phyloP scores from a whole-genome alignment of 208 protist genomes.

The Porcisia deanei region DNA sequence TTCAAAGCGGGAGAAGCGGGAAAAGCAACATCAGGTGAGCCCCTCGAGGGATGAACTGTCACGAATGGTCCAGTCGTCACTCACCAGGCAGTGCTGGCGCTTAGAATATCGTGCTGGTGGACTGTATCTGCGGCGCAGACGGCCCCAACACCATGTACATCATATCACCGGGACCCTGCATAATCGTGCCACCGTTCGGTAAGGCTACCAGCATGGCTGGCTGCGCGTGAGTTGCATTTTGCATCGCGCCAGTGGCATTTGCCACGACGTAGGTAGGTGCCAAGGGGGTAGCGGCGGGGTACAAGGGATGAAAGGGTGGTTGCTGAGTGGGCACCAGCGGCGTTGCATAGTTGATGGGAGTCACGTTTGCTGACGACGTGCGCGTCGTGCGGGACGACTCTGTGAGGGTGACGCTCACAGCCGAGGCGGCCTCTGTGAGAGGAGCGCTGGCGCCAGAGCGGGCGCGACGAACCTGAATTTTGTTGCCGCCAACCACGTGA shows the following conservation, averaged over 20 bases:
- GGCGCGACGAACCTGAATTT: slow-evolving; percentile 70
- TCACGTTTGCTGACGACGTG: slow-evolving; percentile 5
- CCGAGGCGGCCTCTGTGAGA: slow-evolving; percentile 23
- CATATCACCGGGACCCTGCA: slow-evolving; percentile 19
- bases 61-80: neutral
- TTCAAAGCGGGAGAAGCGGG: neutral
- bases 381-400: slow-evolving; percentile 1
- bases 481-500: slow-evolving; percentile 50
- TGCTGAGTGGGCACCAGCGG: slow-evolving; percentile 12
- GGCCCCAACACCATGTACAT: slow-evolving; percentile 28
- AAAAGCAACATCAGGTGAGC: neutral
- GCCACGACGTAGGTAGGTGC: slow-evolving; percentile 16
- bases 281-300: slow-evolving; percentile 7
- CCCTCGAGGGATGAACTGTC: neutral
- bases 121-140: slow-evolving; percentile 23
- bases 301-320: slow-evolving; percentile 13
- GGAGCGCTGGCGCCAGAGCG: slow-evolving; percentile 38
- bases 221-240: neutral
- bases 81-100: neutral
- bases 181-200: slow-evolving; percentile 16
- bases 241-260: neutral
- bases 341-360: slow-evolving; percentile 19
- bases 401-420: neutral
- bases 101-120: slow-evolving; percentile 23
- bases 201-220: slow-evolving; percentile 27